Percentiles rank a stretch among this genome's conserved stretches.
Evolutionary conservation across 495 filamentous ascomycete genomes (phyloP).

Genomic region (Immersiella caudata): DNA sequence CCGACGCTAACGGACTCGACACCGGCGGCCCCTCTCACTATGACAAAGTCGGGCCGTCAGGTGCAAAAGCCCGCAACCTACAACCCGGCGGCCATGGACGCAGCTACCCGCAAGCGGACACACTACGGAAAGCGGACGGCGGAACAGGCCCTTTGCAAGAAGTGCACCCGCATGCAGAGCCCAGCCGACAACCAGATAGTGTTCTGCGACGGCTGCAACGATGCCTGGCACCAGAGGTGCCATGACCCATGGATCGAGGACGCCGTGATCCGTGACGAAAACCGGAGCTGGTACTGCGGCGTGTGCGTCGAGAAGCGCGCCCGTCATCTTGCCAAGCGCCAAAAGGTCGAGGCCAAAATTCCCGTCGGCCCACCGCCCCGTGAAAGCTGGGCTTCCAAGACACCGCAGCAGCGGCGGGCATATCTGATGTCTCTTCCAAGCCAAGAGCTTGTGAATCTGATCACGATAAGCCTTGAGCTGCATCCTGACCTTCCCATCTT

Average conservation of each 20-base stretch:
- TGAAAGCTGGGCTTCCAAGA: constrained; percentile 51
- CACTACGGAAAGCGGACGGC: constrained; percentile 53
- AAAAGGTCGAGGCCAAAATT: constrained; percentile 23
- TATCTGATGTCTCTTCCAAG: constrained; percentile 45
- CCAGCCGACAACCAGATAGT: constrained; percentile 84
- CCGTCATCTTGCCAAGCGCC: constrained; percentile 44
- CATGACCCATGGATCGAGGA: constrained; percentile 80
- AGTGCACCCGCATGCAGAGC: constrained; percentile 77
- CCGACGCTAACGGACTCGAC: constrained; percentile 27
- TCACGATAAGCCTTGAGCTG: constrained; percentile 35
- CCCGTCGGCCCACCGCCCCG: constrained; percentile 21
- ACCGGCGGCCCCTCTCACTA: constrained; percentile 62
- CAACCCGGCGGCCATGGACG: constrained; percentile 58
- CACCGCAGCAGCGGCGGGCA: constrained; percentile 38
- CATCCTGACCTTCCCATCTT: constrained; percentile 52
- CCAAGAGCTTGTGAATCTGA: constrained; percentile 37
- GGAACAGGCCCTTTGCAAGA: constrained; percentile 65
- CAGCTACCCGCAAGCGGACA: constrained; percentile 42
- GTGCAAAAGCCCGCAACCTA: constrained; percentile 75
- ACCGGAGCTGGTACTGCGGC: constrained; percentile 73
- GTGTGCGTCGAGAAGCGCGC: constrained; percentile 61
- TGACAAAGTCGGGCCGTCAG: constrained; percentile 82
- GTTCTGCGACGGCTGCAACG: constrained; percentile 91
- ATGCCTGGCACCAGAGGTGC: constrained; percentile 87
- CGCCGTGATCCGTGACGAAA: constrained; percentile 66